These are phyloP conservation scores for Talaromyces piceae DNA, from an alignment of 2,329 filamentous ascomycete species.

Conservation along the genomic window DNA sequence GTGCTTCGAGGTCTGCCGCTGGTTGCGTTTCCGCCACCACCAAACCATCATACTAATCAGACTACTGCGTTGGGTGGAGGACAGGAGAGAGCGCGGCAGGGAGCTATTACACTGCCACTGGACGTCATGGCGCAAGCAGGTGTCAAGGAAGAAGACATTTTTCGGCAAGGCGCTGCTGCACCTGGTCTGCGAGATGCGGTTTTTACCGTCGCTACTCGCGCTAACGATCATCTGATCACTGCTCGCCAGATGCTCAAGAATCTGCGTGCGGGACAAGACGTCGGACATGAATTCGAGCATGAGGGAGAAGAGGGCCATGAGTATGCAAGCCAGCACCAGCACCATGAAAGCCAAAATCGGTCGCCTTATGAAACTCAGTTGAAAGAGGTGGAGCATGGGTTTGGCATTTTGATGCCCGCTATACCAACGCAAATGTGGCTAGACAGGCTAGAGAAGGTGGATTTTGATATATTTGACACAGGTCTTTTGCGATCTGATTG, in stretches of 20 bases:
- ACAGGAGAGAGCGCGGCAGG: slow-evolving; percentile 43
- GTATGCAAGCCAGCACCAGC: slow-evolving; percentile 25
- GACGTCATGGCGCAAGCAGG: slow-evolving; percentile 80
- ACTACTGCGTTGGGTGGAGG: slow-evolving; percentile 32
- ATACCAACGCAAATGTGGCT: slow-evolving; percentile 73
- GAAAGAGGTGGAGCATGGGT: slow-evolving; percentile 57
- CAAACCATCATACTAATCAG: slow-evolving; percentile 49
- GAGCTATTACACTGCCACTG: slow-evolving; percentile 70
- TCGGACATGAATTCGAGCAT: slow-evolving; percentile 86
- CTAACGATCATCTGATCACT: slow-evolving; percentile 92
- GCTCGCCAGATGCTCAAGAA: slow-evolving; percentile 85
- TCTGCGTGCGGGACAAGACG: slow-evolving; percentile 62
- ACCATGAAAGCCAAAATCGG: background rate
- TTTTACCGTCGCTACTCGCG: slow-evolving; percentile 84
- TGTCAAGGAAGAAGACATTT: slow-evolving; percentile 82
- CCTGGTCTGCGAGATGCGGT: slow-evolving; percentile 79
- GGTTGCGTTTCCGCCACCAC: slow-evolving; percentile 67
- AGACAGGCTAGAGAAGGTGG: slow-evolving; percentile 63
- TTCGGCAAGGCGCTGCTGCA: slow-evolving; percentile 70
- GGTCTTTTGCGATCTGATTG: slow-evolving; percentile 61
- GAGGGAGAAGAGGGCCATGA: slow-evolving; percentile 64
- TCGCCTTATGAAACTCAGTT: slow-evolving; percentile 24
- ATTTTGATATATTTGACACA: slow-evolving; percentile 75
- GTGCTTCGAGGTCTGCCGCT: slow-evolving; percentile 81
- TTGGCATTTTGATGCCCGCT: slow-evolving; percentile 74